These are phyloP conservation scores for Kodamaea restingae DNA, from an alignment of 805 yeast species.

Conservation along the genomic window DNA sequence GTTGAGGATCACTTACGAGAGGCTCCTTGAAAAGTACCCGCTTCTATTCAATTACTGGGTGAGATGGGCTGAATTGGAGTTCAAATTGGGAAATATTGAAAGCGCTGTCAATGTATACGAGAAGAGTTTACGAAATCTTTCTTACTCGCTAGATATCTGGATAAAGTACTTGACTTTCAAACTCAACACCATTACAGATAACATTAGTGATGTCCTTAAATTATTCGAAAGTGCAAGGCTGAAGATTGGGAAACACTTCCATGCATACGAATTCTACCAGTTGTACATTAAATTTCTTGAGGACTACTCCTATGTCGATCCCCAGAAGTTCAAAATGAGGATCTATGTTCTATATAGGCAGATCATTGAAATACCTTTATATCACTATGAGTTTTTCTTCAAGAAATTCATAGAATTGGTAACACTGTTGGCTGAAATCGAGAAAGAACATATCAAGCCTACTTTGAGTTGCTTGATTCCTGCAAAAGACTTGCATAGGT, in stretches of 20 bases:
- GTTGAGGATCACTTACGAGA: conserved; percentile 38
- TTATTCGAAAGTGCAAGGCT: conserved; percentile 46
- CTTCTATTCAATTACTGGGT: conserved; percentile 54
- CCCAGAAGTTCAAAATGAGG: conserved; percentile 25
- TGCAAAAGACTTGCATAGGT: conserved; percentile 13
- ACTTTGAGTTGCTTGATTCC: conserved; percentile 18
- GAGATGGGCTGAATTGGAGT: conserved; percentile 48
- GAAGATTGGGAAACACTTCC: conserved; percentile 50
- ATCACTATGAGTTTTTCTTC: conserved; percentile 49
- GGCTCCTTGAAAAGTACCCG: conserved; percentile 47
- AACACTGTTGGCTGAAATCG: conserved; percentile 16
- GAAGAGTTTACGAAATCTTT: conserved; percentile 29
- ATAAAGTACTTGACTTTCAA: conserved; percentile 41
- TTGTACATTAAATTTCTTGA: conserved; percentile 43
- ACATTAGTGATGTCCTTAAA: conserved; percentile 25
- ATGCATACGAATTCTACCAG: conserved; percentile 49
- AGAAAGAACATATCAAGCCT: conserved; percentile 3
- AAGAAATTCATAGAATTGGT: conserved; percentile 32
- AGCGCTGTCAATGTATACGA: conserved; percentile 21
- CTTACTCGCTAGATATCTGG: conserved; percentile 52
- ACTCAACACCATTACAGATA: conserved; percentile 26
- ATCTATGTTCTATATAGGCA: conserved; percentile 44
- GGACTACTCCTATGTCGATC: conserved; percentile 19
- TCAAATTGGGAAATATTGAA: conserved; percentile 39
- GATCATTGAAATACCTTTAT: conserved; percentile 52